Percentiles rank a stretch among this genome's conserved stretches.
Conservation (phyloP, 805 yeast species). For the Candida koratica region DNA sequence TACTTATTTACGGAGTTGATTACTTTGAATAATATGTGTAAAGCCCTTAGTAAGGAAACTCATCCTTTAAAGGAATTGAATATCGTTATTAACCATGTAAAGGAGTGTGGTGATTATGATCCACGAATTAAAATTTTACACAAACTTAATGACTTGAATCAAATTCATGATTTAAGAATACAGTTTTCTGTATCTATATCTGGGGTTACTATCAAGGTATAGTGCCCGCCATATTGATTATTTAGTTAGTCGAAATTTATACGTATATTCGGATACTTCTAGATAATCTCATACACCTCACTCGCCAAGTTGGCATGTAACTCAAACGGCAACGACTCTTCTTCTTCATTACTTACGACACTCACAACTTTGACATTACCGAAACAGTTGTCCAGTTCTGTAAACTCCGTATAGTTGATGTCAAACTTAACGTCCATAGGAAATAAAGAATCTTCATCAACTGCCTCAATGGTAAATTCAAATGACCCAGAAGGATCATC, state of each 20-base stretch:
- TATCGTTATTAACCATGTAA: constrained; percentile 45
- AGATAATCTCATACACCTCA: constrained; percentile 52
- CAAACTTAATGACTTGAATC: constrained; percentile 43
- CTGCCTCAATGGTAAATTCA: constrained; percentile 74
- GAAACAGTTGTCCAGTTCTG: constrained; percentile 44
- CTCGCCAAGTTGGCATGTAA: constrained; percentile 53
- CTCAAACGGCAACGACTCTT: constrained; percentile 64
- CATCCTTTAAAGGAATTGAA: constrained; percentile 42
- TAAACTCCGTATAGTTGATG: constrained; percentile 41
- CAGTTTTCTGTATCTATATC: constrained; percentile 51
- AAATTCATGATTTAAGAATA: constrained; percentile 36
- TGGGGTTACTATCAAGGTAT: constrained; percentile 42
- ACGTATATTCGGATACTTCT: constrained; percentile 1
- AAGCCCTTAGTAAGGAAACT: constrained; percentile 7
- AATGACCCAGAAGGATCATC: constrained; percentile 63
- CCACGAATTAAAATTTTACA: constrained; percentile 55
- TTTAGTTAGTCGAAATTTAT: constrained; percentile 14
- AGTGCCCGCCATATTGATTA: not conserved
- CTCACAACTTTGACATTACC: constrained; percentile 64
- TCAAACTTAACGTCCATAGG: constrained; percentile 76
- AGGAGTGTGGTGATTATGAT: constrained; percentile 42
- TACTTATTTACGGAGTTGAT: constrained; percentile 56
- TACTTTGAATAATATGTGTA: constrained; percentile 18
- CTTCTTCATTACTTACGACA: constrained; percentile 51
- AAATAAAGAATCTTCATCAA: constrained; percentile 79